A percentile compares a stretch with the other conserved stretches of the same genome.
phyloP scores from a whole-genome alignment of 73 alveolate genomes.

The Stentor coeruleus region DNA sequence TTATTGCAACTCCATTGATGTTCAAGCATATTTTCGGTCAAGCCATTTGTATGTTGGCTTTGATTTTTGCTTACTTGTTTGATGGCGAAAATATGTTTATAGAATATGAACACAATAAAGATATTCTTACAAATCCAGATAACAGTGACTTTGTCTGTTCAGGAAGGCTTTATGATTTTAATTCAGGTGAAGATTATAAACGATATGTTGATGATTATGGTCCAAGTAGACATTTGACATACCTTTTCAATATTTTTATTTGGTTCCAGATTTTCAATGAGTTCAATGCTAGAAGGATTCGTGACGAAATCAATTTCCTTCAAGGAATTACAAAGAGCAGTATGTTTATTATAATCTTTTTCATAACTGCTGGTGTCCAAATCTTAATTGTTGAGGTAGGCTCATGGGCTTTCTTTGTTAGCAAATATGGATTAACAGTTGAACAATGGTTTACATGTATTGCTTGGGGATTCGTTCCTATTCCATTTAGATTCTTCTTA shows the following conservation, averaged over 20 bases:
- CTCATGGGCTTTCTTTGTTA: background rate
- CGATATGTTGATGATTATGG: slow-evolving; percentile 31
- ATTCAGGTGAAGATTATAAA: background rate
- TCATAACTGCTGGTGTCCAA: slow-evolving; percentile 28
- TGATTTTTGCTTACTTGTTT: slow-evolving; percentile 51
- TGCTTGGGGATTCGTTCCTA: slow-evolving; percentile 62
- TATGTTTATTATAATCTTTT: slow-evolving; percentile 31
- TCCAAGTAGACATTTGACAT: slow-evolving; percentile 67
- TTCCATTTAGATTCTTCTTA: too few relatives aligned
- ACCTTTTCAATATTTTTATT: slow-evolving; percentile 63
- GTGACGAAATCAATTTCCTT: slow-evolving; percentile 63
- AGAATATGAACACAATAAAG: slow-evolving; percentile 44
- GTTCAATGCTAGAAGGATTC: slow-evolving; percentile 63
- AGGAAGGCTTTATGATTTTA: background rate
- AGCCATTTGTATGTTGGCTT: slow-evolving; percentile 53
- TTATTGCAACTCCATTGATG: slow-evolving; percentile 75
- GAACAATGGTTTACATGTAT: slow-evolving; percentile 72
- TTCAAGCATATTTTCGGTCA: slow-evolving; percentile 68
- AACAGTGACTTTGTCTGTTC: background rate
- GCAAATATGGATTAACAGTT: slow-evolving; percentile 46
- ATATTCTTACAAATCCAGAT: background rate
- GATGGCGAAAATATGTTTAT: slow-evolving; percentile 64
- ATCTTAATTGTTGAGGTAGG: slow-evolving; percentile 37
- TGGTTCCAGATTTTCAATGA: slow-evolving; percentile 61
- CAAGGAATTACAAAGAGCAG: slow-evolving; percentile 55